Base-by-base conservation (phyloP, 148 eudicot genomes). In the Nepenthes mirabilis region DNA sequence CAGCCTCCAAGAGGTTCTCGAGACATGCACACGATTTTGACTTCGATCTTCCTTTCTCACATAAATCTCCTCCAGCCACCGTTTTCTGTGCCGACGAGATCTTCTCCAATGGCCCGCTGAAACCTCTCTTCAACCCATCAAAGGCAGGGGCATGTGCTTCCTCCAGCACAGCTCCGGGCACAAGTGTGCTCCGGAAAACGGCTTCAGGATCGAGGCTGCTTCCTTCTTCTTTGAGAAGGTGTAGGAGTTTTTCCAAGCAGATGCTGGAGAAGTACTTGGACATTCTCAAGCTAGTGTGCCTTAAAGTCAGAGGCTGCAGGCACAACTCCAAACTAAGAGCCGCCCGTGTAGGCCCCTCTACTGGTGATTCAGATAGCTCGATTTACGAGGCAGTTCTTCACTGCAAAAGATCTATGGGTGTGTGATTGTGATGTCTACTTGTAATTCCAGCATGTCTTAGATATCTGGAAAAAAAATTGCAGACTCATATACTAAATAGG, bases 351-450 rank as follows among this genome's bases (percentile, higher is more conserved):
- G 78, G 79, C 55, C 76, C 75, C 23, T 75, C 74, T 23, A 78
- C 65, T 40, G 90, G 85, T 58, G 97, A 87, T 70, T 87, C 86
- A 0, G 97, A 90, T 63, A 77, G 85, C 73, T 90, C 91, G 0
- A 90, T 90, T 40, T 62, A 79, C 33, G 97, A 90, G 68, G 95
- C 97, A 2, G 95, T 90, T 62, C 91, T 87, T 36, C 95, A 90
- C 60, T 90, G 97, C 60, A 90, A 90, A 76, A 74, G 80, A 64
- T 84, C 87, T 53, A 66, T 83, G 37, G 96, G 91, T 74, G 79
- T 68, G 84, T 10, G 2, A 50, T 12, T 12, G 11, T 11, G 11
- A 50, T 40, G 45, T 40, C 23, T 23, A 23, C 23, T 23, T 23
- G 23, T 23, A 23, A 23, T 23, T 23, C 23, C 23, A 23, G 23